A percentile compares a stretch with the other conserved stretches of the same genome.
phyloP scores from a whole-genome alignment of 2,329 filamentous ascomycete species.

The Alternaria angustiovoidea region DNA sequence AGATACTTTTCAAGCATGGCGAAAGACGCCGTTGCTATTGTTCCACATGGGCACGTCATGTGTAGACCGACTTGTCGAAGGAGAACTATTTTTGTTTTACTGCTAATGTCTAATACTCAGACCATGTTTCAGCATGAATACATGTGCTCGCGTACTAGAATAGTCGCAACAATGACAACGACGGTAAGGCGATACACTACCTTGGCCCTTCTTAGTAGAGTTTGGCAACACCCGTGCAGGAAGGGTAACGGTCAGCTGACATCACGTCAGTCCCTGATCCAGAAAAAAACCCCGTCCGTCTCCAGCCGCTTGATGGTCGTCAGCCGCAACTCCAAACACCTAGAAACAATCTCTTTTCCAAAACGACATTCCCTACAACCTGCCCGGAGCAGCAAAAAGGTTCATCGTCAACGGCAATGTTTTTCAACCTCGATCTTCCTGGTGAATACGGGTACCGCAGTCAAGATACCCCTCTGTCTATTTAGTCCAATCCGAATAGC shows the following conservation, averaged over 20 bases:
- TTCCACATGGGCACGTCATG: not conserved
- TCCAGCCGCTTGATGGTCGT: not conserved
- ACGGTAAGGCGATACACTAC: not conserved
- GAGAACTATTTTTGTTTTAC: not conserved
- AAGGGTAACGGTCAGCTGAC: not conserved
- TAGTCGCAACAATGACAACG: not conserved
- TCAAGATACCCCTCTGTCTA: not conserved
- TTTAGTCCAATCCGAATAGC: not conserved
- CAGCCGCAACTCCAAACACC: not conserved
- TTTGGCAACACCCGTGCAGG: not conserved
- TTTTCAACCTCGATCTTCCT: no score
- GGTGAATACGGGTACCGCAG: not conserved
- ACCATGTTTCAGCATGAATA: not conserved
- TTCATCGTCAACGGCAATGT: no score
- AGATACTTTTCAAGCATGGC: not conserved
- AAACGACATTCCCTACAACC: no score
- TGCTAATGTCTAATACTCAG: not conserved
- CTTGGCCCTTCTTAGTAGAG: not conserved
- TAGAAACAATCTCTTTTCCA: not conserved
- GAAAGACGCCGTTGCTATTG: not conserved
- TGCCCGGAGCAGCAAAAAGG: not conserved
- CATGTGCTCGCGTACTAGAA: not conserved
- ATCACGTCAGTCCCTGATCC: not conserved
- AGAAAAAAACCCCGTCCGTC: not conserved
- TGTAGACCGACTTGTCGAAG: not conserved